A percentile compares a stretch with the other conserved stretches of the same genome.
phyloP scores from a whole-genome alignment of 2,329 filamentous ascomycete species.

The Purpureocillium takamizusanense region DNA sequence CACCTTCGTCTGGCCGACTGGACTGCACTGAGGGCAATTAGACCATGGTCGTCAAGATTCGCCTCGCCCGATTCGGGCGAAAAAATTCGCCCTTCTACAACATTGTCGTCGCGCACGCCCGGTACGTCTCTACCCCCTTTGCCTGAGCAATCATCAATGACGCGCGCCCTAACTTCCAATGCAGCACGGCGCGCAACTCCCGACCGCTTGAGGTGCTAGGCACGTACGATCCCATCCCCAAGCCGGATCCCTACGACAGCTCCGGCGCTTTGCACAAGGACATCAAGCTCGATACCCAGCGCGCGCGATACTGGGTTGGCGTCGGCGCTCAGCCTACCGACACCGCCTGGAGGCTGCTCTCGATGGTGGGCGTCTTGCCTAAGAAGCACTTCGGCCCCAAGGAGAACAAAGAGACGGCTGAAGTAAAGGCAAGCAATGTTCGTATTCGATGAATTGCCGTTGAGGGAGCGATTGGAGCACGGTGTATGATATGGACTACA shows the following conservation, averaged over 20 bases:
- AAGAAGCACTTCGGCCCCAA: slow-evolving; percentile 26
- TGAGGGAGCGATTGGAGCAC: no score
- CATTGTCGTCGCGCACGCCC: slow-evolving; percentile 88
- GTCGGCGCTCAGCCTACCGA: slow-evolving; percentile 93
- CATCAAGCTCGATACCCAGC: slow-evolving; percentile 70
- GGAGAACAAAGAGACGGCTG: slow-evolving; percentile 13
- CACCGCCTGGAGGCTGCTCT: slow-evolving; percentile 75
- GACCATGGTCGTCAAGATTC: slow-evolving; percentile 84
- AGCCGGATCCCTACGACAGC: slow-evolving; percentile 48
- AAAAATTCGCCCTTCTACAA: slow-evolving; percentile 91
- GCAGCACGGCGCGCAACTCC: slow-evolving; percentile 74
- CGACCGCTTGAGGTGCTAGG: slow-evolving; percentile 90
- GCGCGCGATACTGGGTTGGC: slow-evolving; percentile 92
- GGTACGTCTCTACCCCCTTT: slow-evolving; percentile 43
- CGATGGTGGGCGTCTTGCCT: slow-evolving; percentile 54
- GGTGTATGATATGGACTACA: slow-evolving; percentile 18
- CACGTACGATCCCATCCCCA: slow-evolving; percentile 63
- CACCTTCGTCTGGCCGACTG: background rate
- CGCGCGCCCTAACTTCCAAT: background rate
- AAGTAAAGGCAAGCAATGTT: slow-evolving; percentile 16
- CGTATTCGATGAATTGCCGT: slow-evolving; percentile 15
- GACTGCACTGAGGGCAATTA: background rate
- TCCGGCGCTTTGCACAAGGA: slow-evolving; percentile 78
- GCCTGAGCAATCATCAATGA: background rate
- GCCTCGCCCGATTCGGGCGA: slow-evolving; percentile 87